A percentile compares a stretch with the other conserved stretches of the same genome.
Evolutionary conservation across 2,329 filamentous ascomycete species (phyloP).

Genomic region (Trichoderma sp.): DNA sequence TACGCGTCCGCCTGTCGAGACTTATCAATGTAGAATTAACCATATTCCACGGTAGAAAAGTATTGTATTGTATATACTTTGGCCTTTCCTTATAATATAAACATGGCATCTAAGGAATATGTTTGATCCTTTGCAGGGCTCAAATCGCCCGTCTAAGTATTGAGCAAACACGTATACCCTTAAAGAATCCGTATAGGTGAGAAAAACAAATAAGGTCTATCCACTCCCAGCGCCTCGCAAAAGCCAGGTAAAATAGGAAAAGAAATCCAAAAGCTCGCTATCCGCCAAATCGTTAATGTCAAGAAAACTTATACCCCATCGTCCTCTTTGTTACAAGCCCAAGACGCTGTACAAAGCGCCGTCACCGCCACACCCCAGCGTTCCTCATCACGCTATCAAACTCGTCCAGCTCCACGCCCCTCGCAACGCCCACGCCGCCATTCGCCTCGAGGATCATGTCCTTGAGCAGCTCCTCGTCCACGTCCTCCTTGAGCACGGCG

Average conservation of each 20-base stretch:
- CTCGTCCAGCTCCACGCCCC: conserved; percentile 74
- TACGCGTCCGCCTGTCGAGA: background rate
- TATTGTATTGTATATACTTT: background rate
- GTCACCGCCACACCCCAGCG: conserved; percentile 77
- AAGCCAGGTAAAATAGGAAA: background rate
- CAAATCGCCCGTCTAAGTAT: background rate
- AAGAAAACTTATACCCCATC: background rate
- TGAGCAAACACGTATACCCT: background rate
- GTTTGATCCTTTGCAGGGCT: background rate
- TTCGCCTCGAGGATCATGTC: conserved; percentile 98
- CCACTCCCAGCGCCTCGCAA: conserved; percentile 13
- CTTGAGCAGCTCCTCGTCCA: conserved; percentile 77
- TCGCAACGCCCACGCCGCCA: conserved; percentile 69
- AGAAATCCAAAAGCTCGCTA: conserved; percentile 1
- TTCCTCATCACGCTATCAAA: conserved; percentile 84
- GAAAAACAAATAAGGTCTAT: background rate
- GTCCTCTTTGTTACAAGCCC: background rate
- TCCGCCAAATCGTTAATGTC: background rate
- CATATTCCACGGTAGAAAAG: background rate
- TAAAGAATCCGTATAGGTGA: background rate
- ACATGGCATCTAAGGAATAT: background rate
- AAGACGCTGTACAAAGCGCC: background rate
- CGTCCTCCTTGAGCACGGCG: conserved; percentile 77
- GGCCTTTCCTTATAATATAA: background rate
- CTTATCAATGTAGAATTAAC: background rate